Percentiles rank a stretch among this genome's conserved stretches.
Conservation (phyloP, 768 basidiomycete species). For the Termitomyces sp. region DNA sequence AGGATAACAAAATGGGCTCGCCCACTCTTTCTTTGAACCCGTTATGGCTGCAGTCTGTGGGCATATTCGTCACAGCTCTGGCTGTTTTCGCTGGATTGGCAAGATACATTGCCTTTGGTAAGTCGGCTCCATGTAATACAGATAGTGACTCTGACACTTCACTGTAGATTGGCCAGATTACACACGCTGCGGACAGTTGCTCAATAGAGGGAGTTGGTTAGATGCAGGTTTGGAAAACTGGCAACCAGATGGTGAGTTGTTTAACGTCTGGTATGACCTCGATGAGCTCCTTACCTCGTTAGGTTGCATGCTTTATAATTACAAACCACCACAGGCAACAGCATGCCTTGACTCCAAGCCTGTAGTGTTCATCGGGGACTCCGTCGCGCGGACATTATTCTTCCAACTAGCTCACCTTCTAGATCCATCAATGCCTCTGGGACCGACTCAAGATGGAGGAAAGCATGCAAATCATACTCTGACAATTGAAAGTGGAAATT, state of each 20-base stretch:
- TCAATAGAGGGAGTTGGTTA: conserved; percentile 75
- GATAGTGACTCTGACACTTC: not conserved
- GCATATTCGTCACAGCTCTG: conserved; percentile 25
- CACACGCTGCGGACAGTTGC: conserved; percentile 62
- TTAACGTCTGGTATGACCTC: not conserved
- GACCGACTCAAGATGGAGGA: conserved; percentile 45
- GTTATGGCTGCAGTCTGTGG: conserved; percentile 39
- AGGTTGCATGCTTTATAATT: conserved; percentile 80
- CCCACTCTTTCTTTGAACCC: conserved; percentile 25
- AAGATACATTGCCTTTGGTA: conserved; percentile 25
- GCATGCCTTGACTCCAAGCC: conserved; percentile 53
- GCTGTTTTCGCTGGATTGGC: conserved; percentile 34
- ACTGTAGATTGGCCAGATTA: conserved; percentile 64
- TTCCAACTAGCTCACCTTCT: conserved; percentile 63
- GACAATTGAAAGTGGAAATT: conserved; percentile 35
- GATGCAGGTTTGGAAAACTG: conserved; percentile 63
- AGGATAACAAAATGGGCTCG: conserved; percentile 4
- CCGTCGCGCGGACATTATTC: conserved; percentile 73
- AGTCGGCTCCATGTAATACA: not conserved
- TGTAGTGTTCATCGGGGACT: conserved; percentile 81
- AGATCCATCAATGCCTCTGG: conserved; percentile 49
- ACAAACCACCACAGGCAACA: conserved; percentile 47
- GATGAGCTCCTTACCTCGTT: not conserved
- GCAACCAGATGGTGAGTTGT: conserved; percentile 73
- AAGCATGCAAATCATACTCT: conserved; percentile 67